A percentile compares a stretch with the other conserved stretches of the same genome.
Conservation (phyloP, 345 rosid species). For the Pugionium dolabratum region DNA sequence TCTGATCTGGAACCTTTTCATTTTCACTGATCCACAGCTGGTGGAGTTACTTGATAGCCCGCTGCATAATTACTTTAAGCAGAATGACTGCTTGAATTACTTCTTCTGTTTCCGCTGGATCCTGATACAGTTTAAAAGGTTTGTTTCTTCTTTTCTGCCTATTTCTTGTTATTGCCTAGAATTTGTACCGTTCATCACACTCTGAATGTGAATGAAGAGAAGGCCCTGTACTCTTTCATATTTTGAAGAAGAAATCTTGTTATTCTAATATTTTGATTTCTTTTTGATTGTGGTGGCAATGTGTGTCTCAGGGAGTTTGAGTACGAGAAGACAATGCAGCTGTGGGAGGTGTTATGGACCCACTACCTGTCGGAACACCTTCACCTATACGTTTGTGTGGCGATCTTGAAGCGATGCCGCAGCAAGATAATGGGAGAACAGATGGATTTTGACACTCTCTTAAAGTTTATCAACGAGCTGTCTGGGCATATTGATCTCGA, state of each 20-base stretch:
- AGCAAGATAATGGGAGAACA: constrained; percentile 81
- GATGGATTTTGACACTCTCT: constrained; percentile 95
- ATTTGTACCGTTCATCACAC: neutral
- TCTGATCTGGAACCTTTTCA: constrained; percentile 24
- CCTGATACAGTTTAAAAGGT: constrained; percentile 96
- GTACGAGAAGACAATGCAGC: constrained; percentile 68
- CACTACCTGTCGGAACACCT: constrained; percentile 83
- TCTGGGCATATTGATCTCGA: constrained; percentile 80
- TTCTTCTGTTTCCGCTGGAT: constrained; percentile 99
- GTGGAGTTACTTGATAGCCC: constrained; percentile 92
- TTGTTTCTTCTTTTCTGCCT: constrained; percentile 15
- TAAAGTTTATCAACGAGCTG: constrained; percentile 92
- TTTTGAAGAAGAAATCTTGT: neutral
- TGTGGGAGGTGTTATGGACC: constrained; percentile 98
- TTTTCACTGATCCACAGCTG: constrained; percentile 51
- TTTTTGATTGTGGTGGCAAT: constrained; percentile 25
- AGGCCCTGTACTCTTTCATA: neutral
- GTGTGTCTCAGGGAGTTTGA: constrained; percentile 73
- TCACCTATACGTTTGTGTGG: constrained; percentile 83
- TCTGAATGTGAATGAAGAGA: constrained; percentile 2
- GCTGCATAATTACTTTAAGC: constrained; percentile 81
- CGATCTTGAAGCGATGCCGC: constrained; percentile 86
- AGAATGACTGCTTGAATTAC: constrained; percentile 96
- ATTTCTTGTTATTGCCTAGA: constrained; percentile 1
- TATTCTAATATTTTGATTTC: neutral